phyloP scores from a whole-genome alignment of 345 rosid species.

The Acer campestre region DNA sequence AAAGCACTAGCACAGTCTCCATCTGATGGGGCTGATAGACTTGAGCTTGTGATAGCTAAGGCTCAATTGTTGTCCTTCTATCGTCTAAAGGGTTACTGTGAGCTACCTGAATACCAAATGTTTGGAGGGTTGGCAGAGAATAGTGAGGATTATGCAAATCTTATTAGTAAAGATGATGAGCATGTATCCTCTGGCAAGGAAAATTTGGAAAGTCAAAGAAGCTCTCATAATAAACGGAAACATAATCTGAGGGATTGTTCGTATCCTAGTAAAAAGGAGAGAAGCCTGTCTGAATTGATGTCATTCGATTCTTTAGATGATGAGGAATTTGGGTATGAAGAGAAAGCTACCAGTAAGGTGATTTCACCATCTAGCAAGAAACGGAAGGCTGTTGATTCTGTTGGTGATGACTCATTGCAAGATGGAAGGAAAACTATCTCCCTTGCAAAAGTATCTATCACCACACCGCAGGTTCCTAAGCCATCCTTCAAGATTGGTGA shows the following conservation, averaged over 20 bases:
- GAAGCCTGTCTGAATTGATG: slow-evolving; percentile 51
- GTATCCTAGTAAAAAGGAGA: slow-evolving; percentile 52
- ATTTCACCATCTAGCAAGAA: slow-evolving; percentile 52
- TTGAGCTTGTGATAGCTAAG: slow-evolving; percentile 57
- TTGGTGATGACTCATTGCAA: slow-evolving; percentile 43
- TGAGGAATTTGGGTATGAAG: slow-evolving; percentile 46
- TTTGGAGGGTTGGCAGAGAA: slow-evolving; percentile 40
- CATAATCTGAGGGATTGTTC: slow-evolving; percentile 63
- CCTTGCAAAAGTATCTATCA: slow-evolving; percentile 58
- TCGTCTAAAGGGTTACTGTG: slow-evolving; percentile 47
- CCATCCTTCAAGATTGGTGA: slow-evolving; percentile 93
- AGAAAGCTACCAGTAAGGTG: slow-evolving; percentile 33
- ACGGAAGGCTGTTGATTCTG: slow-evolving; percentile 53
- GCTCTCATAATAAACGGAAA: slow-evolving; percentile 53
- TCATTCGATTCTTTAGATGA: slow-evolving; percentile 50
- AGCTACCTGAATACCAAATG: slow-evolving; percentile 51
- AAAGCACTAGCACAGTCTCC: slow-evolving; percentile 58
- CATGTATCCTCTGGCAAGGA: slow-evolving; percentile 25
- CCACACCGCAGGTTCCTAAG: slow-evolving; percentile 38
- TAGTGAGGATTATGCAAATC: slow-evolving; percentile 23
- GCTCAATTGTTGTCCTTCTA: slow-evolving; percentile 60
- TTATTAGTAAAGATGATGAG: slow-evolving; percentile 27
- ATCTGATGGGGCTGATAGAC: slow-evolving; percentile 45
- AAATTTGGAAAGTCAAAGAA: slow-evolving; percentile 29
- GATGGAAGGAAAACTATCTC: slow-evolving; percentile 68